phyloP scores from a whole-genome alignment of 495 filamentous ascomycete species.

The Chlorociboria aeruginascens region DNA sequence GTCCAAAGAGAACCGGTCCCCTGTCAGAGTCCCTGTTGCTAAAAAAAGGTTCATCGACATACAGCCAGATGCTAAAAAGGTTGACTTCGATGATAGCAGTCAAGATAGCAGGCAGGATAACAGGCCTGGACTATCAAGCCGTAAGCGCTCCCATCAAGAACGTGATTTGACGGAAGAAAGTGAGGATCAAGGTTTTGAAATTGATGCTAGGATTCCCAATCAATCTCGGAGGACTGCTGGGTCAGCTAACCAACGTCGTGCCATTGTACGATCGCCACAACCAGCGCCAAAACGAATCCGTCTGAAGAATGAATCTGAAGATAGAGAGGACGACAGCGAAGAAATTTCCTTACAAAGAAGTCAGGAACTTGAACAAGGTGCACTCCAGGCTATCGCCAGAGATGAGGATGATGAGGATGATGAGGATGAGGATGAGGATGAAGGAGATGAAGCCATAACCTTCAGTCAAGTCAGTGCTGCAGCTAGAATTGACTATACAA shows the following conservation, averaged over 20 bases:
- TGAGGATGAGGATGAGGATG: slow-evolving; percentile 3
- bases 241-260: not conserved
- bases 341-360: not conserved
- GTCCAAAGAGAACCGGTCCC: slow-evolving; percentile 19
- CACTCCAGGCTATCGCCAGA: not conserved
- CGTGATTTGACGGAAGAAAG: slow-evolving; percentile 4
- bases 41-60: slow-evolving; percentile 26
- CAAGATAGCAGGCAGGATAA: slow-evolving; percentile 14
- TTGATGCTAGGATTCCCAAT: slow-evolving; percentile 10
- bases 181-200: slow-evolving; percentile 19
- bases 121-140: slow-evolving; percentile 1
- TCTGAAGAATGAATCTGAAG: not conserved
- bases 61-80: slow-evolving; percentile 23
- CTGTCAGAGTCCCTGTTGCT: not conserved
- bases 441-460: slow-evolving; percentile 1
- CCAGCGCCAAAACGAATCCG: slow-evolving; percentile 8
- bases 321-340: not conserved
- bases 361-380: not conserved
- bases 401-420: not conserved
- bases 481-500: slow-evolving; percentile 9
- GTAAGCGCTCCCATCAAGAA: slow-evolving; percentile 5
- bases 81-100: slow-evolving; percentile 18
- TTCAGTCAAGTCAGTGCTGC: slow-evolving; percentile 13
- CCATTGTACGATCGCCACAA: not conserved
- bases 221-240: not conserved